A percentile compares a stretch with the other conserved stretches of the same genome.
Evolutionary conservation across 2,329 filamentous ascomycete species (phyloP).

Genomic region (Paramyrothecium roridum): DNA sequence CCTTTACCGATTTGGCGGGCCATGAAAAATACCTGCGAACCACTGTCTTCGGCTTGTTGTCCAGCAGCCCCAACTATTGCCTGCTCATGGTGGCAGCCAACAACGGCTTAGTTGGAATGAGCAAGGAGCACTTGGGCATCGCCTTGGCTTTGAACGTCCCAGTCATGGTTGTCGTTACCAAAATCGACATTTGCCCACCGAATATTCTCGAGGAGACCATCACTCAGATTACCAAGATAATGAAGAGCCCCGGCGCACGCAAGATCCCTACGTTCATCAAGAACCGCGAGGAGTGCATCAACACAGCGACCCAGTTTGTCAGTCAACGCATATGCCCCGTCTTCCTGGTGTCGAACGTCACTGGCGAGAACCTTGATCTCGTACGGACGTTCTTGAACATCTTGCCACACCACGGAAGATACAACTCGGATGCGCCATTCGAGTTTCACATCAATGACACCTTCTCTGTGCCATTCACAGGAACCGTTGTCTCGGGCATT

Average conservation of each 20-base stretch:
- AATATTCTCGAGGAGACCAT: slow-evolving; percentile 94
- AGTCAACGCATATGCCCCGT: slow-evolving; percentile 93
- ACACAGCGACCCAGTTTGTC: slow-evolving; percentile 94
- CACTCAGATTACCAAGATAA: slow-evolving; percentile 83
- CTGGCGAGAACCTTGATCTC: slow-evolving; percentile 83
- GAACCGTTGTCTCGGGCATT: slow-evolving; percentile 92
- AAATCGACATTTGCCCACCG: slow-evolving; percentile 96
- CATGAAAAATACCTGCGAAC: slow-evolving; percentile 95
- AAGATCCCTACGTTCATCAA: slow-evolving; percentile 98
- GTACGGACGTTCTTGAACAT: slow-evolving; percentile 94
- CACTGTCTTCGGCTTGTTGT: slow-evolving; percentile 92
- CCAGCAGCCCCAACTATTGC: slow-evolving; percentile 95
- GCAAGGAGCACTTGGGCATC: slow-evolving; percentile 94
- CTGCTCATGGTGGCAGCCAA: slow-evolving; percentile 98
- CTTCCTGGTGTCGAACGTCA: slow-evolving; percentile 98
- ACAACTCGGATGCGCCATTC: slow-evolving; percentile 82
- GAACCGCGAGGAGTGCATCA: slow-evolving; percentile 84
- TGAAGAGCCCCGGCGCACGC: slow-evolving; percentile 87
- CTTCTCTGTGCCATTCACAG: slow-evolving; percentile 95
- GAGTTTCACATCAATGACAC: slow-evolving; percentile 97
- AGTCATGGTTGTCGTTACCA: slow-evolving; percentile 96
- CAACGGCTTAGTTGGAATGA: slow-evolving; percentile 96
- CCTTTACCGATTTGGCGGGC: slow-evolving; percentile 91
- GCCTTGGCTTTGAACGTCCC: slow-evolving; percentile 92
- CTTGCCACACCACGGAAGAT: slow-evolving; percentile 88